Evolutionary conservation across 73 alveolate genomes (phyloP).

Genomic region (Urostyla sp.): DNA sequence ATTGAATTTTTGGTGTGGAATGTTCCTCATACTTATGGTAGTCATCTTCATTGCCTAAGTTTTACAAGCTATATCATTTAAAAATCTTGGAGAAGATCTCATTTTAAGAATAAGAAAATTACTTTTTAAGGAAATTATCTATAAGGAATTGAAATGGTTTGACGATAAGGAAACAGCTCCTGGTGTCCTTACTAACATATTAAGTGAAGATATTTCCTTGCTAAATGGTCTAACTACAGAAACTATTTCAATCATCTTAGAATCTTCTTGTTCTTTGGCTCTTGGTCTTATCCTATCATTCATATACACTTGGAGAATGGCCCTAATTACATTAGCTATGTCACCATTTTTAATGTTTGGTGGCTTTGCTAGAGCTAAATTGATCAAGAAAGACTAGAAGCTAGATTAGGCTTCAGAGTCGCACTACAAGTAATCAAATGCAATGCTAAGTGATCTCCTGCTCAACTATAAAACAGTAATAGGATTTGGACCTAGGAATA

Average conservation of each 20-base stretch:
- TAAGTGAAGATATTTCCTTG: background rate
- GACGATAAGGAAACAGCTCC: slow-evolving; percentile 50
- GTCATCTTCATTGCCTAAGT: background rate
- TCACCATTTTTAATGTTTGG: background rate
- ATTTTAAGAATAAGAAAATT: background rate
- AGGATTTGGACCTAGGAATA: slow-evolving; percentile 77
- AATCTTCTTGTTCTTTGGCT: background rate
- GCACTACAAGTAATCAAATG: slow-evolving; percentile 32
- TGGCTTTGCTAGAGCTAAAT: background rate
- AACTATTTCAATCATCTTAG: background rate
- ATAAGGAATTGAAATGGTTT: slow-evolving; percentile 13
- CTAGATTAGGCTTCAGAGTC: background rate
- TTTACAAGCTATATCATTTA: background rate
- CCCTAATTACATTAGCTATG: slow-evolving; percentile 6
- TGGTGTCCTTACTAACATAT: slow-evolving; percentile 3
- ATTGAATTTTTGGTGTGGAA: slow-evolving; percentile 35
- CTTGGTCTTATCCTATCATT: slow-evolving; percentile 3
- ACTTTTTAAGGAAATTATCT: background rate
- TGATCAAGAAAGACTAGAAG: background rate
- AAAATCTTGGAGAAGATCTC: slow-evolving; percentile 14
- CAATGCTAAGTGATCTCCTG: slow-evolving; percentile 3
- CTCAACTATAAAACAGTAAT: slow-evolving; percentile 80
- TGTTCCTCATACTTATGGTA: background rate
- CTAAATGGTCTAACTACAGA: slow-evolving; percentile 34
- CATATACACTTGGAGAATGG: slow-evolving; percentile 33